Percentiles rank a stretch among this genome's conserved stretches.
Evolutionary conservation across 208 protist genomes (phyloP).

Genomic region (Phytomonas serpens): DNA sequence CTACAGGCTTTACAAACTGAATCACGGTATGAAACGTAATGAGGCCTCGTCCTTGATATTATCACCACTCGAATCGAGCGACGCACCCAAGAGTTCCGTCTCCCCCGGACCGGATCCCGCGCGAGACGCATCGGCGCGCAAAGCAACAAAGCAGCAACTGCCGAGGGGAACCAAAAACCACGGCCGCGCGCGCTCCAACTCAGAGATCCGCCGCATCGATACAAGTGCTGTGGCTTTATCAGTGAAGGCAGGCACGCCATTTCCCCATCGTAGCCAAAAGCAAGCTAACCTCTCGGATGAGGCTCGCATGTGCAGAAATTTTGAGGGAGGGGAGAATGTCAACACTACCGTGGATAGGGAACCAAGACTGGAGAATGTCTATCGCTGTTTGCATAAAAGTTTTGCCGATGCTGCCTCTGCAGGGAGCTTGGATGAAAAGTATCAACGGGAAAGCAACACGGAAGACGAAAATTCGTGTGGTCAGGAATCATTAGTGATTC

Average conservation of each 20-base stretch:
- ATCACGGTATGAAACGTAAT: conserved; percentile 35
- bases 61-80: not conserved
- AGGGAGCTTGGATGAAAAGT: not conserved
- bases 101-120: not conserved
- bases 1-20: conserved; percentile 39
- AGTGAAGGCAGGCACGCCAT: not conserved
- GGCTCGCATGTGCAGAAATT: not conserved
- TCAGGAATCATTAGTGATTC: not conserved
- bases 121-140: not conserved
- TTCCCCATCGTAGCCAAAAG: not conserved
- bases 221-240: not conserved
- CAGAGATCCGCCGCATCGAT: not conserved
- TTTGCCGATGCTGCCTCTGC: not conserved
- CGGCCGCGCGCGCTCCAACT: not conserved
- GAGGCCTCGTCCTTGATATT: conserved; percentile 1
- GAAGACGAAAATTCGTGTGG: not conserved
- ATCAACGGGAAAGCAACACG: not conserved
- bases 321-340: not conserved
- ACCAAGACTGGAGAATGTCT: not conserved
- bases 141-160: not conserved
- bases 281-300: not conserved
- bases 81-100: not conserved
- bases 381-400: conserved; percentile 4
- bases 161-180: not conserved
- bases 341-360: not conserved